Conservation (phyloP, 75 land plant genomes). For the Cupressus sempervirens region DNA sequence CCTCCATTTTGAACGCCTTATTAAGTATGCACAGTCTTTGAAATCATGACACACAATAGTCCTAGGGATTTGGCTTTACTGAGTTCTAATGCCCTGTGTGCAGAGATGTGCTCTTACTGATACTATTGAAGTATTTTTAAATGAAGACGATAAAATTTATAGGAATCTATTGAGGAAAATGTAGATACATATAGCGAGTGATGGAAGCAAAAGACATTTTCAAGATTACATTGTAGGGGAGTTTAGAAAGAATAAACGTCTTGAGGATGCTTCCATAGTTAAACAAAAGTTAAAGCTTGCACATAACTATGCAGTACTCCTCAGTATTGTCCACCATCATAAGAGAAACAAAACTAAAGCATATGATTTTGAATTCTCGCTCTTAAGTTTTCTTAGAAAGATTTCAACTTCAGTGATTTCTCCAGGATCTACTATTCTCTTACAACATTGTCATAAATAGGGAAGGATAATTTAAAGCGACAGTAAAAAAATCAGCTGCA, state of each 20-base stretch:
- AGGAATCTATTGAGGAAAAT: conserved; percentile 62
- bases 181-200: conserved; percentile 46
- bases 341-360: no score
- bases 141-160: conserved; percentile 39
- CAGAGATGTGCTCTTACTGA: neutral
- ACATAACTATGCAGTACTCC: conserved; percentile 61
- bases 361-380: no score
- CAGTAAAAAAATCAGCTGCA: conserved; percentile 74
- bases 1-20: no score
- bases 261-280: conserved; percentile 18
- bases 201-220: conserved; percentile 48
- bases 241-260: conserved; percentile 39
- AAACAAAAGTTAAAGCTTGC: conserved; percentile 54
- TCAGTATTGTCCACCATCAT: no score
- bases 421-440: conserved; percentile 68
- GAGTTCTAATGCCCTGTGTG: neutral
- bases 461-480: conserved; percentile 63
- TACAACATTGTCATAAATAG: conserved; percentile 94
- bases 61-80: no score
- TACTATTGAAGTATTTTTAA: neutral
- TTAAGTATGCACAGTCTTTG: no score
- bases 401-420: no score
- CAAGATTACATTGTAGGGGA: conserved; percentile 44
- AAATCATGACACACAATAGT: no score
- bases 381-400: no score